Evolutionary conservation across 345 rosid genomes (phyloP).

Genomic region (Mangifera indica): DNA sequence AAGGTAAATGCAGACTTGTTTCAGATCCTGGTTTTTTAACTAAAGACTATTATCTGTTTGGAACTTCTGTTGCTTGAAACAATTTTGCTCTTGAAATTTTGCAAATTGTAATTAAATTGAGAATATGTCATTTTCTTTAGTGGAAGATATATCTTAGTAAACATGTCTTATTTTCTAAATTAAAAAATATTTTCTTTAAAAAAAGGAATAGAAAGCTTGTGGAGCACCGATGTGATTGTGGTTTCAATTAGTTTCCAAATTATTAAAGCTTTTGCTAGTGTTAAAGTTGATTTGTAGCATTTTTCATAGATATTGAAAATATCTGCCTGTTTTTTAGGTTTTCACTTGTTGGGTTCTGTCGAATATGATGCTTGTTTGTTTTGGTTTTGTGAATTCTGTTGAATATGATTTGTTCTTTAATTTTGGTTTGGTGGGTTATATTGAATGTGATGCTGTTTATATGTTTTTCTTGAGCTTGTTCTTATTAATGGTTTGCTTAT

Average conservation of each 20-base stretch:
- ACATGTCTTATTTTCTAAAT: background rate
- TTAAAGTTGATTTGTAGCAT: background rate
- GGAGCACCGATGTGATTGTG: background rate
- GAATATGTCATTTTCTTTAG: background rate
- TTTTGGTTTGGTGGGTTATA: too few species aligned
- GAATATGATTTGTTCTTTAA: too few species aligned
- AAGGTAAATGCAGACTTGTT: constrained; percentile 30
- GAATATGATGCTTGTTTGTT: background rate
- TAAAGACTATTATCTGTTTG: background rate
- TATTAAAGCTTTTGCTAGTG: background rate
- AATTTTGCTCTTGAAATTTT: background rate
- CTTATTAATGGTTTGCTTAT: background rate
- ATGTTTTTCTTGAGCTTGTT: background rate
- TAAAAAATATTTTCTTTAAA: too few species aligned
- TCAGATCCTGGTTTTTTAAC: background rate
- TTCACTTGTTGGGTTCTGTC: background rate
- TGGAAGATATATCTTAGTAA: background rate
- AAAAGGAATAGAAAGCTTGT: background rate
- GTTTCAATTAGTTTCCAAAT: background rate
- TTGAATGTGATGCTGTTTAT: too few species aligned
- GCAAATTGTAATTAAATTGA: background rate
- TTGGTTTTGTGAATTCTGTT: too few species aligned
- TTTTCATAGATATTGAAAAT: background rate
- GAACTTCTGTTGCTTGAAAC: background rate
- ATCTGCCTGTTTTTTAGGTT: background rate